These are phyloP conservation scores for Oxytropis ochrocephala DNA, from an alignment of 306 rosid genomes.

Conservation along the genomic window DNA sequence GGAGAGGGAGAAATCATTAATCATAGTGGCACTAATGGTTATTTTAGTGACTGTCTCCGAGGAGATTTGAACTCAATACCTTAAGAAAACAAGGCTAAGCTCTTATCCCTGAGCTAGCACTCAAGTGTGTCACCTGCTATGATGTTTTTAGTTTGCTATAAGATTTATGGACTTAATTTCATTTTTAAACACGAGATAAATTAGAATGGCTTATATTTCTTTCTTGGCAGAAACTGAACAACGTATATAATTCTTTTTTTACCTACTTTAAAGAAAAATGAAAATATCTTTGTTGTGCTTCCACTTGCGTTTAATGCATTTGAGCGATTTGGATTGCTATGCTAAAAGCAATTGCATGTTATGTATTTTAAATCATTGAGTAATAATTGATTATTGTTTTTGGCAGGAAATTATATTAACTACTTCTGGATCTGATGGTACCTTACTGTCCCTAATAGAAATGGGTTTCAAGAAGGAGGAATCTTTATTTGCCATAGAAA, in stretches of 20 bases:
- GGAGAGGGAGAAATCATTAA: too few relatives aligned
- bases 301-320: neutral
- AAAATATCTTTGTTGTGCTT: neutral
- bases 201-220: neutral
- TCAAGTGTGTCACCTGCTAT: too few relatives aligned
- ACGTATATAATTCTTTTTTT: neutral
- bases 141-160: conserved; percentile 4
- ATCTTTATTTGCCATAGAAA: conserved; percentile 66
- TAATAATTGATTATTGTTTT: conserved; percentile 14
- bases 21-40: too few relatives aligned
- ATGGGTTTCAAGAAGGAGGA: conserved; percentile 70
- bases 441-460: conserved; percentile 35
- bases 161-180: neutral
- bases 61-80: too few relatives aligned
- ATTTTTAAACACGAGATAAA: conserved; percentile 6
- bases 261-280: neutral
- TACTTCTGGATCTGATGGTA: conserved; percentile 30
- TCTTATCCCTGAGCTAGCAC: too few relatives aligned
- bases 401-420: conserved; percentile 46
- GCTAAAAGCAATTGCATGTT: neutral
- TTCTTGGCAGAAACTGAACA: neutral
- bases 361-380: neutral
- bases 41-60: too few relatives aligned
- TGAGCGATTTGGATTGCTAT: neutral
- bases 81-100: too few relatives aligned